Evolutionary conservation across 2,329 filamentous ascomycete species (phyloP).

Genomic region (Cryoendolithus antarcticus): DNA sequence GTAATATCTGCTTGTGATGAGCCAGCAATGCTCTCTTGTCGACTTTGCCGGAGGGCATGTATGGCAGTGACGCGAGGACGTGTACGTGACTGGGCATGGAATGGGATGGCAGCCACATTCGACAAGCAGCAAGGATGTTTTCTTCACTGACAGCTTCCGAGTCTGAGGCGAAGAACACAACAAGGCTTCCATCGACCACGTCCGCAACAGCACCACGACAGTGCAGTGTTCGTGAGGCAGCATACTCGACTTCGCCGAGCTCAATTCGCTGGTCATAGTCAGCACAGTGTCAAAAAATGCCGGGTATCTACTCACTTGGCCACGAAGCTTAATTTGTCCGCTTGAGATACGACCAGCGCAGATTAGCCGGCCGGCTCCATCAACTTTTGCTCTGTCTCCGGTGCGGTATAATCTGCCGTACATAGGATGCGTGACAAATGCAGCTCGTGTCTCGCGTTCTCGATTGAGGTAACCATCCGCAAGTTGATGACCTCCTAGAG

Average conservation of each 20-base stretch:
- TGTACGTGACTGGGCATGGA: conserved; percentile 73
- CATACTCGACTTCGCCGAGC: conserved; percentile 52
- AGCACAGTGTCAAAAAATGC: conserved; percentile 22
- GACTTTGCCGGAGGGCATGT: conserved; percentile 71
- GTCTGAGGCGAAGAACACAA: conserved; percentile 59
- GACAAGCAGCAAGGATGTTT: conserved; percentile 47
- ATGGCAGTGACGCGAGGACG: conserved; percentile 52
- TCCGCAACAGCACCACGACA: conserved; percentile 56
- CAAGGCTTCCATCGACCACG: conserved; percentile 55
- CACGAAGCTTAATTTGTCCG: conserved; percentile 77
- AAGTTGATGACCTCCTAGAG: conserved; percentile 67
- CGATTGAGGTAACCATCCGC: conserved; percentile 74
- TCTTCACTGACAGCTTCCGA: conserved; percentile 24
- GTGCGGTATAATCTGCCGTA: conserved; percentile 70
- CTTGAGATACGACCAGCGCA: conserved; percentile 68
- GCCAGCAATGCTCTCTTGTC: conserved; percentile 54
- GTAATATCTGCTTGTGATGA: conserved; percentile 35
- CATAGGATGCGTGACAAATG: conserved; percentile 53
- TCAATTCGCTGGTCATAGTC: conserved; percentile 42
- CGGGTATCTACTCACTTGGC: conserved; percentile 64
- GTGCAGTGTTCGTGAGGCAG: conserved; percentile 46
- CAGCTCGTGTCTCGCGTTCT: conserved; percentile 56
- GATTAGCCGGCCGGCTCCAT: conserved; percentile 58
- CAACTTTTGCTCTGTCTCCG: conserved; percentile 67
- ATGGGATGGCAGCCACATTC: conserved; percentile 63